These are phyloP conservation scores for Withania somnifera DNA, from an alignment of 305 asterid species.

Conservation along the genomic window DNA sequence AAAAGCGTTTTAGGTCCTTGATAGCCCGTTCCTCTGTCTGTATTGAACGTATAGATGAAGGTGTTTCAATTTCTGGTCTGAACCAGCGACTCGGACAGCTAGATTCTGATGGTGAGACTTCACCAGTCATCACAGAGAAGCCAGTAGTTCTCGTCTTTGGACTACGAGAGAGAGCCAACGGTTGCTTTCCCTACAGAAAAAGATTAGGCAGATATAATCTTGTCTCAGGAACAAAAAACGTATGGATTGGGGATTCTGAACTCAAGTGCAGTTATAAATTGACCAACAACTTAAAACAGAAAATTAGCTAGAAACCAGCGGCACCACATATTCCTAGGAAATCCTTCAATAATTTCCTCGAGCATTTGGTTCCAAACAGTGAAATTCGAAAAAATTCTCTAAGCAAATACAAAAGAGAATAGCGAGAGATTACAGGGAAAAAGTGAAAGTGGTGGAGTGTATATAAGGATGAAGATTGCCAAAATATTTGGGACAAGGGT, in stretches of 20 bases:
- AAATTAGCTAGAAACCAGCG: background rate
- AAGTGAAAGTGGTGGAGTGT: background rate
- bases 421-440: background rate
- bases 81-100: conserved; percentile 71
- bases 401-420: background rate
- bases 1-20: conserved; percentile 81
- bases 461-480: background rate
- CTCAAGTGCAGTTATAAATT: background rate
- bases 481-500: background rate
- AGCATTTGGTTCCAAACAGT: background rate
- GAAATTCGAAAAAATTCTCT: background rate
- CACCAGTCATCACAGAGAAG: conserved; percentile 56
- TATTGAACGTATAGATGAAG: conserved; percentile 75
- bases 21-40: conserved; percentile 94
- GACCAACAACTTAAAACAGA: background rate
- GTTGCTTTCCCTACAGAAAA: background rate
- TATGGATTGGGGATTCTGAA: background rate
- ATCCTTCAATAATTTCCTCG: background rate
- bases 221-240: background rate
- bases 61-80: conserved; percentile 62
- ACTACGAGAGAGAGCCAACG: conserved; percentile 33
- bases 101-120: conserved; percentile 70
- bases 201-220: background rate
- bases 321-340: background rate
- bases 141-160: conserved; percentile 71